These are phyloP conservation scores for Pholiota conissans DNA, from an alignment of 768 basidiomycete species.

Conservation along the genomic window DNA sequence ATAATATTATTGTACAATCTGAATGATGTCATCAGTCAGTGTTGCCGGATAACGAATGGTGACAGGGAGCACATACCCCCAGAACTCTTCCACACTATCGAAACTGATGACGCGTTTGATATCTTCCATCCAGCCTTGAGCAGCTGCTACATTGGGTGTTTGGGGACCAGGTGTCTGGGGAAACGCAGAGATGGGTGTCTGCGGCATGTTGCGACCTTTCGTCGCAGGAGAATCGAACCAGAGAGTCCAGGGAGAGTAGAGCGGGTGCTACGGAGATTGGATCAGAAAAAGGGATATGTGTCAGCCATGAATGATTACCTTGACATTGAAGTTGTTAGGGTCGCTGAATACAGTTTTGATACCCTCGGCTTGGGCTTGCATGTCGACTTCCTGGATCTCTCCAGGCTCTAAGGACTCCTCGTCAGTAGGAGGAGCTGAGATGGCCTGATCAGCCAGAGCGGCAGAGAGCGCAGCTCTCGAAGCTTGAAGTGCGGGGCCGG, in stretches of 20 bases:
- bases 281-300: not conserved
- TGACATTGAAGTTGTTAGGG: conserved; percentile 93
- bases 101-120: conserved; percentile 96
- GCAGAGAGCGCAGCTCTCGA: conserved; percentile 77
- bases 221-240: conserved; percentile 97
- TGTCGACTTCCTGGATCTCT: conserved; percentile 85
- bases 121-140: conserved; percentile 97
- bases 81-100: conserved; percentile 98
- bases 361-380: conserved; percentile 78
- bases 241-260: conserved; percentile 94
- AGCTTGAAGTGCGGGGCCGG: conserved; percentile 70
- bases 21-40: conserved; percentile 21
- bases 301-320: conserved; percentile 47
- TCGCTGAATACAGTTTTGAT: conserved; percentile 94
- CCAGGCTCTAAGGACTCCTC: conserved; percentile 63
- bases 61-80: conserved; percentile 68
- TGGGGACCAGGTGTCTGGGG: conserved; percentile 73
- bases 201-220: conserved; percentile 86
- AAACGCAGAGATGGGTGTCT: conserved; percentile 77
- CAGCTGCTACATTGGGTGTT: conserved; percentile 69
- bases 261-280: conserved; percentile 68
- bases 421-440: conserved; percentile 22
- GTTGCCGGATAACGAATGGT: conserved; percentile 3
- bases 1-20: conserved; percentile 98
- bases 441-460: conserved; percentile 50